A percentile compares a stretch with the other conserved stretches of the same genome.
Conservation (phyloP, 352 stramenopile species). For the Phytophthora pluvialis region DNA sequence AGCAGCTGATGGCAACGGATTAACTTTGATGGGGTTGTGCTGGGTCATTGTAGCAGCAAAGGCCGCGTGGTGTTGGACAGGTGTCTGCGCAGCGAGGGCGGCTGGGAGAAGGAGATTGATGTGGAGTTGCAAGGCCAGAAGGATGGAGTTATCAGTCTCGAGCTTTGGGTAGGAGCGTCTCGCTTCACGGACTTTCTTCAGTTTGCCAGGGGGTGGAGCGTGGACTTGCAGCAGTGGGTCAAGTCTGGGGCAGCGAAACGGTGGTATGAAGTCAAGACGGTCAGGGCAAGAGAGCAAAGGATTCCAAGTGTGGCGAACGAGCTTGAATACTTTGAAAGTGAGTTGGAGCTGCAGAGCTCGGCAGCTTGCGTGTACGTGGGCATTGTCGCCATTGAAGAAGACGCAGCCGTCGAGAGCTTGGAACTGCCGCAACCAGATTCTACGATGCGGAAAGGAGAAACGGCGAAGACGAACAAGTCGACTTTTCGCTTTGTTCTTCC, state of each 20-base stretch:
- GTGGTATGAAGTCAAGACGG: slow-evolving; percentile 21
- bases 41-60: background rate
- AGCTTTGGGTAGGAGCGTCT: slow-evolving; percentile 19
- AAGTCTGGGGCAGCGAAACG: slow-evolving; percentile 14
- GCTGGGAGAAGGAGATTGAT: slow-evolving; percentile 6
- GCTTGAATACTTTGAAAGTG: slow-evolving; percentile 8
- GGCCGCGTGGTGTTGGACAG: slow-evolving; percentile 20
- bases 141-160: slow-evolving; percentile 6
- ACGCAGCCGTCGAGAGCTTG: background rate
- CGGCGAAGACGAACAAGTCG: background rate
- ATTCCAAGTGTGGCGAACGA: background rate
- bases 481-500: slow-evolving; percentile 46
- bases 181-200: slow-evolving; percentile 34
- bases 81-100: slow-evolving; percentile 7
- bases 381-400: slow-evolving; percentile 1
- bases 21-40: background rate
- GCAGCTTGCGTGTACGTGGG: slow-evolving; percentile 21
- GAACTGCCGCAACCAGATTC: background rate
- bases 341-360: slow-evolving; percentile 7
- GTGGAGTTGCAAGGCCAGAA: slow-evolving; percentile 4
- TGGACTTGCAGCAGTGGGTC: slow-evolving; percentile 37
- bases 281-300: background rate
- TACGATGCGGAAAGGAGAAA: slow-evolving; percentile 3
- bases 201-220: slow-evolving; percentile 25
- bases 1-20: background rate